A percentile compares a stretch with the other conserved stretches of the same genome.
These are phyloP conservation scores for Tilletia indica DNA, from an alignment of 1,284 basidiomycete genomes.

Conservation along the genomic window DNA sequence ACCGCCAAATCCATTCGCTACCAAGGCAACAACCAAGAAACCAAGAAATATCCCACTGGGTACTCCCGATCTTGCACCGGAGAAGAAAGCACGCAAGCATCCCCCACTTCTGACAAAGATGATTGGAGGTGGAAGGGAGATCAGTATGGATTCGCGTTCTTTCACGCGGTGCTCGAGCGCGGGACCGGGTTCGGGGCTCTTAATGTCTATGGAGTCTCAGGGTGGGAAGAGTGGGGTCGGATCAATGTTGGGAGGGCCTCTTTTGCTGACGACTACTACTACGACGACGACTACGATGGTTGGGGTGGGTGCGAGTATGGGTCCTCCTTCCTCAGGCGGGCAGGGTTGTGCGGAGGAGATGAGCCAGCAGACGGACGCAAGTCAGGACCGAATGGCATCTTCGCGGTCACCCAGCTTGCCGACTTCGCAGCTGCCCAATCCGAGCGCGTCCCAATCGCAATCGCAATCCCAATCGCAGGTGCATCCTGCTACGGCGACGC, in stretches of 20 bases:
- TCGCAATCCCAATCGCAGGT: no score
- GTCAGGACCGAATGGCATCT: no score
- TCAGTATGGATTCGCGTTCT: background rate
- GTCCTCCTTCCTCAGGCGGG: background rate
- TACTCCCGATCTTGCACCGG: slow-evolving; percentile 3
- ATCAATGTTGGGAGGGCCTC: background rate
- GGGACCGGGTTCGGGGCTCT: no score
- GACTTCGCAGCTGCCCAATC: no score
- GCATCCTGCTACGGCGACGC: background rate
- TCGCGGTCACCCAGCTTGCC: no score
- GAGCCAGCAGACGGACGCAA: no score
- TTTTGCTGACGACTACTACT: background rate
- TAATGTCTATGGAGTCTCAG: no score
- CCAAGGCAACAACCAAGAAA: slow-evolving; percentile 1
- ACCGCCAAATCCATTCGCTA: background rate
- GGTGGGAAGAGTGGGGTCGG: background rate
- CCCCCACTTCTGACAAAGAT: background rate
- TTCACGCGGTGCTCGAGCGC: background rate
- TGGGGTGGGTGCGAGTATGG: background rate
- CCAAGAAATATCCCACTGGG: background rate
- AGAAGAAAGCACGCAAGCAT: background rate
- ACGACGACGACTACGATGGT: background rate
- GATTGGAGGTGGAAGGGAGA: slow-evolving; percentile 1
- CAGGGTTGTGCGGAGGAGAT: no score
- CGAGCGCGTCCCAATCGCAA: no score